Base-by-base conservation (phyloP, 2,329 filamentous ascomycete species). In the Hypoxylon sp. region DNA sequence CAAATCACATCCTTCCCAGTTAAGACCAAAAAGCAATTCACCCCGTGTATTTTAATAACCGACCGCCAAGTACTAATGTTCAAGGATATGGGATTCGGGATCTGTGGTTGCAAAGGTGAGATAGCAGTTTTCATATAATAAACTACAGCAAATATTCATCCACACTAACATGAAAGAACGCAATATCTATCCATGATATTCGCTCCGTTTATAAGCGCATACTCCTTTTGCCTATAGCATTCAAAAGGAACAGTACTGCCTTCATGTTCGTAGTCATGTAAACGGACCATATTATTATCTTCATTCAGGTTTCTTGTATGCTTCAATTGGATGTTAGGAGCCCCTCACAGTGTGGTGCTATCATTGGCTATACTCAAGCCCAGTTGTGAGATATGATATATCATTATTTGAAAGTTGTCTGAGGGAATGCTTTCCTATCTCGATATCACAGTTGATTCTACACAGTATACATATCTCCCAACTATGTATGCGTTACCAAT, bases 21-120 rank as follows among this genome's bases (percentile, higher is more conserved):
- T 26, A 14, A 56, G 50, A 35, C 35, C n/a, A 46, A 62, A 61
- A 58, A 56, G 44, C 42, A 66, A 57, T 35, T 31, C 26, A 13
- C 35, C 29, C 14, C 37, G 17, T 26, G 17, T 31, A 56, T 47
- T 26, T 35, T 3, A 35, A n/a, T 17, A 24, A 11, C 39, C 17
- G 26, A 47, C 14, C 3, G 29, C 53, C 17, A 44, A 29, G 53
- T 50, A 59, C n/a, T 35, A 51, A 52, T 33, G 44, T 14, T 46
- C 26, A 58, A 22, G 48, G 54, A 39, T 58, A 48, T 26, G 13
- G 17, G 11, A 57, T 19, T 35, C 48, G 53, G 33, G n/a, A 33
- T 42, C 17, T 11, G 14, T n/a, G 5, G 9, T 33, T 13, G n/a
- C 22, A 19, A 17, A 31, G 4, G 6, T 17, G 14, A 26, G 29